Evolutionary conservation across 1,139 yeast genomes (phyloP).

Genomic region (Debaryomyces subglobosus): DNA sequence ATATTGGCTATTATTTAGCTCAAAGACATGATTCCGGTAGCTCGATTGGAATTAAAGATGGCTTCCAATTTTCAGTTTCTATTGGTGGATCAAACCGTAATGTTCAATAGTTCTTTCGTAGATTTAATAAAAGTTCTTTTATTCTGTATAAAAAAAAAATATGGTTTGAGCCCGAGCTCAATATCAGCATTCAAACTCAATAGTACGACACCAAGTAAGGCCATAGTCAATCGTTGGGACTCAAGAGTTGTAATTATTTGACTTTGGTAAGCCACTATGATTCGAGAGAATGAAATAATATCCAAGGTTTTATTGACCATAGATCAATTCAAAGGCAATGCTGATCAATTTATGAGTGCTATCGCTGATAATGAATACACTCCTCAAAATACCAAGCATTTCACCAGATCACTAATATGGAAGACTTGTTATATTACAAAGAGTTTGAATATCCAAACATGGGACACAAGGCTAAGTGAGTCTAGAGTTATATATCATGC

Average conservation of each 20-base stretch:
- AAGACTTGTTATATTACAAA: slow-evolving; percentile 43
- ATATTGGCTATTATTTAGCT: slow-evolving; percentile 49
- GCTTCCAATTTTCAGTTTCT: slow-evolving; percentile 50
- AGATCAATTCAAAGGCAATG: slow-evolving; percentile 40
- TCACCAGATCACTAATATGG: slow-evolving; percentile 43
- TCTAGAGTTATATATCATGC: slow-evolving; percentile 44
- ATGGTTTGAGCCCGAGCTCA: slow-evolving; percentile 1
- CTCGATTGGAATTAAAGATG: slow-evolving; percentile 41
- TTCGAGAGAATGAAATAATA: slow-evolving; percentile 41
- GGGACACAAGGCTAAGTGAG: slow-evolving; percentile 35
- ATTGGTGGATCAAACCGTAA: slow-evolving; percentile 44
- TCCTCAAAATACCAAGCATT: slow-evolving; percentile 23
- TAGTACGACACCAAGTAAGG: not conserved
- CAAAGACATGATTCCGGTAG: slow-evolving; percentile 28
- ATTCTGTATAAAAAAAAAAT: not conserved
- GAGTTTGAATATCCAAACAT: slow-evolving; percentile 37
- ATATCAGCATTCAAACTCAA: not conserved
- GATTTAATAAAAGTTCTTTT: not conserved
- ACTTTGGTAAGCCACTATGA: slow-evolving; percentile 15
- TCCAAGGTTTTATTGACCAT: slow-evolving; percentile 43
- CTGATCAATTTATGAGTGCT: slow-evolving; percentile 32
- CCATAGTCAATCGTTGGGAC: not conserved
- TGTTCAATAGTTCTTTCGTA: slow-evolving; percentile 6
- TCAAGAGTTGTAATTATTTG: not conserved
- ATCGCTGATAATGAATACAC: slow-evolving; percentile 38